Conservation (phyloP, 2,329 filamentous ascomycete genomes). For the Monilinia aucupariae region DNA sequence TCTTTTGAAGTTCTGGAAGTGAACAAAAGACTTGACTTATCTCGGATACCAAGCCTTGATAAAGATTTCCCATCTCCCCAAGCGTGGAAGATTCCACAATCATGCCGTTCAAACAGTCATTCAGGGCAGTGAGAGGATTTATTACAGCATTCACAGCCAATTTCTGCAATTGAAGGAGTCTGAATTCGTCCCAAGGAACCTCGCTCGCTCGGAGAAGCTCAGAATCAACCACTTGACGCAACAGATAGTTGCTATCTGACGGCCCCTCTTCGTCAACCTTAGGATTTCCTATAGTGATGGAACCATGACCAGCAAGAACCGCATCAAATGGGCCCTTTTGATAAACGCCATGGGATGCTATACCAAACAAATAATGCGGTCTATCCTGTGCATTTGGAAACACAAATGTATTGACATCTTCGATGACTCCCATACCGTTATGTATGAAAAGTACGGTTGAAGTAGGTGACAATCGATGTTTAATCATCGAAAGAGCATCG, state of each 20-base stretch:
- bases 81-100: conserved; percentile 44
- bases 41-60: conserved; percentile 49
- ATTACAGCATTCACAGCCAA: conserved; percentile 74
- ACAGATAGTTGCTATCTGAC: conserved; percentile 20
- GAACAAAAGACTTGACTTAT: conserved; percentile 64
- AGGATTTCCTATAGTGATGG: conserved; percentile 41
- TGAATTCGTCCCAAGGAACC: conserved; percentile 43
- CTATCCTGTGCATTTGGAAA: conserved; percentile 52
- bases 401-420: conserved; percentile 51
- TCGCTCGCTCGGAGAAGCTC: conserved; percentile 41
- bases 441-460: conserved; percentile 81
- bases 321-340: conserved; percentile 48
- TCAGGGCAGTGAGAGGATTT: conserved; percentile 77
- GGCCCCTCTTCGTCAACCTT: not conserved
- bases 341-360: conserved; percentile 53
- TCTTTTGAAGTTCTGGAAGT: conserved; percentile 19
- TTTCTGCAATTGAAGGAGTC: conserved; percentile 74
- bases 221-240: conserved; percentile 39
- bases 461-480: conserved; percentile 53
- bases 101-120: conserved; percentile 72
- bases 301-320: conserved; percentile 47
- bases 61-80: conserved; percentile 40
- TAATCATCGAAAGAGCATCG: conserved; percentile 53
- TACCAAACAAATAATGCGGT: conserved; percentile 69
- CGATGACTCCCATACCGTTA: conserved; percentile 74